phyloP scores from a whole-genome alignment of 768 basidiomycete species.

The Pholiota molesta region DNA sequence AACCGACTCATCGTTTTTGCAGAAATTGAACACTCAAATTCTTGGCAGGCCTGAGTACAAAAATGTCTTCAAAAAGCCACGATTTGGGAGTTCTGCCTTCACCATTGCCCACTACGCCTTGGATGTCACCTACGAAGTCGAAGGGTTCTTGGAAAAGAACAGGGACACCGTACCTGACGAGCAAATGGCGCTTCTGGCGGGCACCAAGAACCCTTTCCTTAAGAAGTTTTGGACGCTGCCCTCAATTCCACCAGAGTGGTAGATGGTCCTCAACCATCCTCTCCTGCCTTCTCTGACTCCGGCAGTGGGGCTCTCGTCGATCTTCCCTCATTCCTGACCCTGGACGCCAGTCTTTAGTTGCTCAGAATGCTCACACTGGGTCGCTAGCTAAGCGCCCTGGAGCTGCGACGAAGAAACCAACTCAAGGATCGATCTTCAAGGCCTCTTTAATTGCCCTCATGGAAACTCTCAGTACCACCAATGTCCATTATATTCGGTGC shows the following conservation, averaged over 20 bases:
- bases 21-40: constrained; percentile 88
- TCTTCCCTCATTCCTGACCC: constrained; percentile 89
- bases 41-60: constrained; percentile 80
- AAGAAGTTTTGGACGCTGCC: constrained; percentile 92
- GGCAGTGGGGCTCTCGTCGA: constrained; percentile 79
- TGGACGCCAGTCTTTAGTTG: constrained; percentile 73
- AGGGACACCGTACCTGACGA: constrained; percentile 98
- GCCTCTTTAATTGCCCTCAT: constrained; percentile 90
- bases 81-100: constrained; percentile 97
- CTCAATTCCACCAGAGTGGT: constrained; percentile 69
- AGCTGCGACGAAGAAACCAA: constrained; percentile 84
- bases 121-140: constrained; percentile 98
- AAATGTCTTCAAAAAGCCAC: constrained; percentile 94
- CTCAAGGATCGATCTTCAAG: constrained; percentile 98
- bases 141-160: constrained; percentile 99
- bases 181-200: constrained; percentile 85
- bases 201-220: constrained; percentile 90
- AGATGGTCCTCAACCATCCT: constrained; percentile 71
- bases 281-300: constrained; percentile 79
- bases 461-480: constrained; percentile 96
- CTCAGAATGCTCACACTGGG: constrained; percentile 39
- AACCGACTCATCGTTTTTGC: constrained; percentile 89
- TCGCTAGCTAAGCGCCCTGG: constrained; percentile 63
- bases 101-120: constrained; percentile 98
- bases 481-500: constrained; percentile 98